Evolutionary conservation across 2,329 filamentous ascomycete genomes (phyloP).

Genomic region (Tolypocladium tropicale): DNA sequence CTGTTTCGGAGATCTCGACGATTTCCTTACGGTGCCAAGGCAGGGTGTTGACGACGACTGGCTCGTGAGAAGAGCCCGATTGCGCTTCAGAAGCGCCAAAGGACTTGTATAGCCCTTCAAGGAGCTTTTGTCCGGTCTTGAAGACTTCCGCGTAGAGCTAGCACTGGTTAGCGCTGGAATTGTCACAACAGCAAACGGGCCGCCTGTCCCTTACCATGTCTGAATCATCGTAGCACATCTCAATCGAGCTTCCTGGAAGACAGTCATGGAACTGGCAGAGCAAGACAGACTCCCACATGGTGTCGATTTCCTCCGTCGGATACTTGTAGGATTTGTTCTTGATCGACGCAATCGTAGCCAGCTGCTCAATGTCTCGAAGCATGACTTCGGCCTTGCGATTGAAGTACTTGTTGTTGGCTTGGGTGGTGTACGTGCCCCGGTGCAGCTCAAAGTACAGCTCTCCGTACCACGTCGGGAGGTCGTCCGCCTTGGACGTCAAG

Average conservation of each 20-base stretch:
- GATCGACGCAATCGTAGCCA: conserved; percentile 78
- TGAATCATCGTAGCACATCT: conserved; percentile 97
- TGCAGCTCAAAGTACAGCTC: conserved; percentile 98
- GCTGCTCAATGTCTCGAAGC: conserved; percentile 76
- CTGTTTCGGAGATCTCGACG: conserved; percentile 47
- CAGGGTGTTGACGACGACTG: conserved; percentile 71
- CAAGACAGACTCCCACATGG: conserved; percentile 88
- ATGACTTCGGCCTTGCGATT: conserved; percentile 80
- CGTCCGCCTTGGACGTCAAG: conserved; percentile 66
- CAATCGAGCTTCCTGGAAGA: conserved; percentile 85
- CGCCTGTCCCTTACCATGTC: conserved; percentile 47
- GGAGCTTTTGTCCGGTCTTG: conserved; percentile 59
- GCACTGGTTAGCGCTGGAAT: conserved; percentile 11
- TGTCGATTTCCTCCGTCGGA: conserved; percentile 85
- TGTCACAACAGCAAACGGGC: background rate
- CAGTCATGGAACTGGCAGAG: conserved; percentile 98
- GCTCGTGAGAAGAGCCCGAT: conserved; percentile 30
- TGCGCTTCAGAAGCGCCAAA: conserved; percentile 49
- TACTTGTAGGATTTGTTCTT: conserved; percentile 69
- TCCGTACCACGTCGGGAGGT: conserved; percentile 92
- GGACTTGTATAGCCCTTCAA: conserved; percentile 57
- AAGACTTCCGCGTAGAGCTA: conserved; percentile 77
- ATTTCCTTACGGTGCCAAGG: conserved; percentile 76
- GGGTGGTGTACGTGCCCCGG: conserved; percentile 92
- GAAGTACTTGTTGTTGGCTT: conserved; percentile 93